These are phyloP conservation scores for Russula lepida DNA, from an alignment of 768 basidiomycete genomes.

Conservation along the genomic window DNA sequence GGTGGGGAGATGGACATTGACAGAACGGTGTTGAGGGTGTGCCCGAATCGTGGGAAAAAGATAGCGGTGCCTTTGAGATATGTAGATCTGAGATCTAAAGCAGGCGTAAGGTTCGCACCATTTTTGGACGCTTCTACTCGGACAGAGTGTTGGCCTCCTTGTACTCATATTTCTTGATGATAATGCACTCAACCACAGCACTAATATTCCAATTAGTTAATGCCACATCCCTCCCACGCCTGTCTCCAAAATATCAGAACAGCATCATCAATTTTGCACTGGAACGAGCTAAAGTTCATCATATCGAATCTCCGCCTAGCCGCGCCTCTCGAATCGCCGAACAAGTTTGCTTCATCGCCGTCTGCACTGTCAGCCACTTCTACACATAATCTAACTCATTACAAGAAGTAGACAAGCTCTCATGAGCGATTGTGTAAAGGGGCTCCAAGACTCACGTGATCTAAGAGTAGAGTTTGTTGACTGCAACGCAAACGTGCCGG, in stretches of 20 bases:
- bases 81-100: slow-evolving; percentile 30
- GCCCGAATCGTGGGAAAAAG: not conserved
- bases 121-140: slow-evolving; percentile 30
- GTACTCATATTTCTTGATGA: not conserved
- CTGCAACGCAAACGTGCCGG: slow-evolving; percentile 22
- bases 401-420: not conserved
- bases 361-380: not conserved
- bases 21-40: not conserved
- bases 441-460: slow-evolving; percentile 20
- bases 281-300: slow-evolving; percentile 2
- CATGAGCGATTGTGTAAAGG: slow-evolving; percentile 9
- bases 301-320: slow-evolving; percentile 4
- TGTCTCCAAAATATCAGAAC: not conserved
- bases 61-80: not conserved
- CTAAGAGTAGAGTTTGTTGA: slow-evolving; percentile 24
- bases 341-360: not conserved
- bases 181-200: not conserved
- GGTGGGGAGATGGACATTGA: slow-evolving; percentile 43
- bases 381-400: not conserved
- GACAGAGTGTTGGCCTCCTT: slow-evolving; percentile 21
- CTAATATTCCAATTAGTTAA: not conserved
- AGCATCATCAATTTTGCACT: not conserved
- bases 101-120: slow-evolving; percentile 29
- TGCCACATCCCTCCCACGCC: not conserved
- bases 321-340: not conserved